These are phyloP conservation scores for Saprolegnia diclina DNA, from an alignment of 352 stramenopile genomes.

Conservation along the genomic window DNA sequence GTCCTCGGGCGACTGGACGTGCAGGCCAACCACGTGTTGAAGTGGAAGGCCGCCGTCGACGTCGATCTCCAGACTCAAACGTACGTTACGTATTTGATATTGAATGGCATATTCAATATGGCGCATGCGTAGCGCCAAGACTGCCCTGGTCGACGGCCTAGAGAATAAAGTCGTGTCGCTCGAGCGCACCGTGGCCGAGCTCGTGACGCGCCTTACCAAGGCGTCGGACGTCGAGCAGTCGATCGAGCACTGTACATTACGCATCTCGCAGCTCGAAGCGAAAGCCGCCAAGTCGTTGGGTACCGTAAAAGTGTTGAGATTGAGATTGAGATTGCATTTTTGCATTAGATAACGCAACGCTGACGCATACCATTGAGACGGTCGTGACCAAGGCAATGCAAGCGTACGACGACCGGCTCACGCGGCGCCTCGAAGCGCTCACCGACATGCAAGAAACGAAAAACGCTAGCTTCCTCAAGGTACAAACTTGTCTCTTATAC, in stretches of 20 bases:
- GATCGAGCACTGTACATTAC: constrained; percentile 51
- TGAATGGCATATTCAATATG: not conserved
- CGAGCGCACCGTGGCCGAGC: constrained; percentile 51
- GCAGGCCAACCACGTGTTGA: constrained; percentile 55
- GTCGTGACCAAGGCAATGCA: constrained; percentile 60
- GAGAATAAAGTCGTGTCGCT: constrained; percentile 53
- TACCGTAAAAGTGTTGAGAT: not conserved
- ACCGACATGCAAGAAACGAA: constrained; percentile 70
- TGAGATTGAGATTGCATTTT: not conserved
- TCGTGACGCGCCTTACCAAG: constrained; percentile 39
- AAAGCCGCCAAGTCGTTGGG: constrained; percentile 34
- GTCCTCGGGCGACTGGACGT: constrained; percentile 59
- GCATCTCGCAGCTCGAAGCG: constrained; percentile 45
- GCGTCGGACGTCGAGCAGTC: constrained; percentile 49
- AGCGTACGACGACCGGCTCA: constrained; percentile 60
- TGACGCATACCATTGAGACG: constrained; percentile 62
- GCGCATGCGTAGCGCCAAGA: constrained; percentile 33
- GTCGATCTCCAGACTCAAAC: constrained; percentile 52
- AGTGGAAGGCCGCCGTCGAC: constrained; percentile 56
- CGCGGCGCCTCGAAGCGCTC: constrained; percentile 48
- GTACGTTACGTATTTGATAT: constrained; percentile 20
- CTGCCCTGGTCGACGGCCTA: constrained; percentile 45
- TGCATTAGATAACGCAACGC: constrained; percentile 53
- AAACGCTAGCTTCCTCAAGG: constrained; percentile 35
- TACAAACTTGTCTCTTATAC: constrained; percentile 26